Evolutionary conservation across 345 rosid species (phyloP).

Genomic region (Camelina laxa): DNA sequence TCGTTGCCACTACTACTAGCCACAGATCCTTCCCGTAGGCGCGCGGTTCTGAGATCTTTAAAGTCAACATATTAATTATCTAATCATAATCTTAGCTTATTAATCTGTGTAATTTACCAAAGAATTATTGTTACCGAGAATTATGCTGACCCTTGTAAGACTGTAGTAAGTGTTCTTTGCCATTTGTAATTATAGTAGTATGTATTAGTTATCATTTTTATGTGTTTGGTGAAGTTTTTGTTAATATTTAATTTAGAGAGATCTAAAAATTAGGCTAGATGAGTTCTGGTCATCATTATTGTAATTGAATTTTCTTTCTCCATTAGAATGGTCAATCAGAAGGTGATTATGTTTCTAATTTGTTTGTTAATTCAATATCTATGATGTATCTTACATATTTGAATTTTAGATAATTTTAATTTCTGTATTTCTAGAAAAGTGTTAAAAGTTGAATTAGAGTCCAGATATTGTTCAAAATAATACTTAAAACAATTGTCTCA

Average conservation of each 20-base stretch:
- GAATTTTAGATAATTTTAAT: not conserved
- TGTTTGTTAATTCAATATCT: constrained; percentile 14
- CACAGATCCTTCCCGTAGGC: constrained; percentile 19
- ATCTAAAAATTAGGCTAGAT: constrained; percentile 10
- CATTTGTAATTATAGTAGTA: constrained; percentile 1
- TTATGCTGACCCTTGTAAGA: constrained; percentile 23
- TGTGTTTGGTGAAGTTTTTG: not conserved
- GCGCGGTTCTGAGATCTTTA: constrained; percentile 24
- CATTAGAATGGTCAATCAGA: not conserved
- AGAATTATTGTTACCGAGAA: constrained; percentile 23
- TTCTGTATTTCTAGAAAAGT: not conserved
- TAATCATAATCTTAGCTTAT: constrained; percentile 34
- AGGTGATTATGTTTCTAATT: constrained; percentile 10
- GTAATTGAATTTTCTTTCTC: not conserved
- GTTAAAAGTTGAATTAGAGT: not conserved
- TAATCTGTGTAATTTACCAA: constrained; percentile 5
- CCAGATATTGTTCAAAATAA: constrained; percentile 10
- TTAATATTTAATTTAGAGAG: not conserved
- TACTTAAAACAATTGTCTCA: not conserved
- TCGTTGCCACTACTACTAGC: constrained; percentile 40
- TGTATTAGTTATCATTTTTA: not conserved
- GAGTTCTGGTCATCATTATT: constrained; percentile 21
- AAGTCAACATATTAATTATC: constrained; percentile 42
- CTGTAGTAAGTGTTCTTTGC: constrained; percentile 26
- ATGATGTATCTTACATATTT: constrained; percentile 18